Evolutionary conservation across 805 yeast genomes (phyloP), one percentile per base, ranked within the genome.

Genomic region (Huiozyma sinensis): DNA sequence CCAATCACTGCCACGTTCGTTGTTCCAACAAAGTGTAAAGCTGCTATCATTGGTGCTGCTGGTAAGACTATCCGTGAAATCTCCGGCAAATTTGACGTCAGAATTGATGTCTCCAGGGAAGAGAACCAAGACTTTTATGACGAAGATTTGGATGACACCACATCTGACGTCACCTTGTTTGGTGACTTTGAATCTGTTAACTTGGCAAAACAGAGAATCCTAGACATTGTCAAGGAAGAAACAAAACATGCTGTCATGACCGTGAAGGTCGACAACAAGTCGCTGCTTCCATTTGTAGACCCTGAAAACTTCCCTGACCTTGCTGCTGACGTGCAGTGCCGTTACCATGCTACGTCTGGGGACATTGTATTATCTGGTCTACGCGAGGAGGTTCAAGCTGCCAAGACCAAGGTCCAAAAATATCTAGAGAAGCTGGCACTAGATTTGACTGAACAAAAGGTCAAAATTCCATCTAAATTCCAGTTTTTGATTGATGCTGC

Each of bases 141-240:
- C 44, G 80, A 74, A 31, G 86, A 80, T 50, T 61, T 77, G 42
- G 76, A 75, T 54, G 81, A 81, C 33, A 76, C 70, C 40, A 60
- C 75, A n/a, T 71, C 83, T 31, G 68, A 70, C 32, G 81, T 89
- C 44, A 66, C 77, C 28, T 68, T 89, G 44, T 82, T 77, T 47
- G 97, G 97, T 66, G 95, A 88, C 58, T 73, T 76, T 47, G 94
- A 84, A 59, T 88, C 95, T 44, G 83, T 84, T 53, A 74, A 72
- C 50, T 71, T 72, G 41, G 96, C 97, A 30, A 81, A 81, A 57
- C 61, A 67, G 33, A 77, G 72, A 58, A 87, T 90, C 50, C 52
- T 76, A 56, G 77, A 75, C 17, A 83, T 88, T 54, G 94, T 88
- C 41, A 73, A 76, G 56, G 84, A 83, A 56, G 80, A 83, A 55